Conservation (phyloP, 2,329 filamentous ascomycete genomes). For the Ascochyta pisi region DNA sequence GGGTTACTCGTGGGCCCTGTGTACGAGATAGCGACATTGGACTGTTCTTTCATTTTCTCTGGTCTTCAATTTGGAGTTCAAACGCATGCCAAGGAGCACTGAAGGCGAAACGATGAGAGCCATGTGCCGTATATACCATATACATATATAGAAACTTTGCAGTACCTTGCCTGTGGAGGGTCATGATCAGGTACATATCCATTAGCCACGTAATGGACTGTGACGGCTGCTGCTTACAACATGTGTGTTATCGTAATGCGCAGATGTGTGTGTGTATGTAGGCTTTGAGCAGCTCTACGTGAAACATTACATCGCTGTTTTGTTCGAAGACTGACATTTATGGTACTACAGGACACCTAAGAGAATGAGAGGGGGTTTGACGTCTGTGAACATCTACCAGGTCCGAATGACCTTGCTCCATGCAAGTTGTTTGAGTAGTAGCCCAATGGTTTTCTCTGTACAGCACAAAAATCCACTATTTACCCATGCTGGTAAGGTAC, state of each 20-base stretch:
- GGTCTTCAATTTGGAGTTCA: slow-evolving; percentile 26
- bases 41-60: slow-evolving; percentile 9
- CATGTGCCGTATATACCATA: slow-evolving; percentile 37
- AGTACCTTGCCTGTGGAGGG: slow-evolving; percentile 24
- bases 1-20: slow-evolving; percentile 29
- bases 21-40: slow-evolving; percentile 18
- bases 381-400: too few relatives aligned
- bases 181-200: slow-evolving; percentile 31
- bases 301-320: neutral
- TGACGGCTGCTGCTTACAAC: neutral
- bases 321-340: neutral
- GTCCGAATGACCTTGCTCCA: neutral
- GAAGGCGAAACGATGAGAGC: slow-evolving; percentile 37
- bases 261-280: neutral
- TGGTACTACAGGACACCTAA: too few relatives aligned
- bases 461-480: slow-evolving; percentile 23
- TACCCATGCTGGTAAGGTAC: slow-evolving; percentile 57
- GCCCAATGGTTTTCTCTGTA: neutral
- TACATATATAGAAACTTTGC: slow-evolving; percentile 38
- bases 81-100: slow-evolving; percentile 36
- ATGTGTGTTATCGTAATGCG: neutral
- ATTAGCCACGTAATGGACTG: slow-evolving; percentile 42
- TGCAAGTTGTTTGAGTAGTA: neutral
- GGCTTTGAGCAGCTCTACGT: neutral
- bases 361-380: too few relatives aligned